Evolutionary conservation across 2,329 filamentous ascomycete species (phyloP).

Genomic region (Pseudogymnoascus sp.): DNA sequence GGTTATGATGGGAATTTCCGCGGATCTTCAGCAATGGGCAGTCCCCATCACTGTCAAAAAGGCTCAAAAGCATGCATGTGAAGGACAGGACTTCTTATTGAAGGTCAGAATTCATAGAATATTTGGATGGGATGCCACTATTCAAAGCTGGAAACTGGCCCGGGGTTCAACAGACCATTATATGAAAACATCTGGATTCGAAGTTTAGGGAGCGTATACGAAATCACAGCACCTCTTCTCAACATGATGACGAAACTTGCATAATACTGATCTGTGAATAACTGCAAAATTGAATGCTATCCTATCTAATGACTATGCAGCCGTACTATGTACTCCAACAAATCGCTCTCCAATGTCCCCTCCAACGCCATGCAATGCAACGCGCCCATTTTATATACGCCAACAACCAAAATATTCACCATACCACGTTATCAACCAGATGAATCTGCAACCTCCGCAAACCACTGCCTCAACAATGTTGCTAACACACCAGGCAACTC

Average conservation of each 20-base stretch:
- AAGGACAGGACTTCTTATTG: neutral
- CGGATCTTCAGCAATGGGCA: neutral
- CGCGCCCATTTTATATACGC: neutral
- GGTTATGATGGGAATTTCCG: neutral
- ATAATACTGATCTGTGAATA: neutral
- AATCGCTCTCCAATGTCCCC: neutral
- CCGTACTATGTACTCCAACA: neutral
- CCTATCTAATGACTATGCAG: neutral
- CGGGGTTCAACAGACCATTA: neutral
- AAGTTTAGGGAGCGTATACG: no score
- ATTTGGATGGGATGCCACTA: neutral
- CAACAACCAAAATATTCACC: neutral
- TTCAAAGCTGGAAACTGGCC: neutral
- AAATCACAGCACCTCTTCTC: neutral
- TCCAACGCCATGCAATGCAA: neutral
- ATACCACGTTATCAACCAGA: neutral
- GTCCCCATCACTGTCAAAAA: neutral
- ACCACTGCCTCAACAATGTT: constrained; percentile 89
- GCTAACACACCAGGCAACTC: constrained; percentile 86
- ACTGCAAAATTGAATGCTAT: neutral
- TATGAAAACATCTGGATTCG: neutral
- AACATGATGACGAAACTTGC: neutral
- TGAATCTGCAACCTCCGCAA: constrained; percentile 55
- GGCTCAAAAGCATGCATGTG: neutral
- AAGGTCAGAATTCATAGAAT: neutral